Percentiles rank a stretch among this genome's conserved stretches.
These are phyloP conservation scores for Cymodocea nodosa DNA, from an alignment of 116 monocot genomes.

Conservation along the genomic window DNA sequence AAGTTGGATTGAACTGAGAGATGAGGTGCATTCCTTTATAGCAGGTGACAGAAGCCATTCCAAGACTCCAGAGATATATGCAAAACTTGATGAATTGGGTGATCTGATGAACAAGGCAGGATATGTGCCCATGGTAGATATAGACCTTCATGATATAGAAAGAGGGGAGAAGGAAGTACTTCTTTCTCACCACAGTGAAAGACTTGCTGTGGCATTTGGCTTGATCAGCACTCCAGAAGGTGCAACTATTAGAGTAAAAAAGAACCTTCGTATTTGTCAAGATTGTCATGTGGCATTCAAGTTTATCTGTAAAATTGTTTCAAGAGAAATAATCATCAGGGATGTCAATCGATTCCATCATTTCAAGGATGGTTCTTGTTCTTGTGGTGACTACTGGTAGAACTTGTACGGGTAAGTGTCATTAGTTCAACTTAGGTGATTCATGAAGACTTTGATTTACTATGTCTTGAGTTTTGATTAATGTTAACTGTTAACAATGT, in stretches of 20 bases:
- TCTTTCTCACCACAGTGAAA: slow-evolving; percentile 72
- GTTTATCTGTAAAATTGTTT: slow-evolving; percentile 56
- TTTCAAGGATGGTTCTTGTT: slow-evolving; percentile 70
- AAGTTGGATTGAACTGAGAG: slow-evolving; percentile 86
- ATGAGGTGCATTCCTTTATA: slow-evolving; percentile 59
- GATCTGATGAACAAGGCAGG: slow-evolving; percentile 62
- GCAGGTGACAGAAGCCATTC: slow-evolving; percentile 73
- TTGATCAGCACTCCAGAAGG: slow-evolving; percentile 63
- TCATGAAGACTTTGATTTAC: neutral
- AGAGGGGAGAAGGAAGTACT: slow-evolving; percentile 63
- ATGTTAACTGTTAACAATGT: neutral
- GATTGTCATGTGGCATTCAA: slow-evolving; percentile 78
- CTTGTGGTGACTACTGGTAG: slow-evolving; percentile 94
- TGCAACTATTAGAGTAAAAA: slow-evolving; percentile 67
- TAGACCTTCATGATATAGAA: slow-evolving; percentile 67
- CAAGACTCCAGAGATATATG: slow-evolving; percentile 49
- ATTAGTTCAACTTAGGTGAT: neutral
- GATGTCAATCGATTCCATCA: slow-evolving; percentile 87
- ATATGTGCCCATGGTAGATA: slow-evolving; percentile 67
- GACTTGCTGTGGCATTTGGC: slow-evolving; percentile 76
- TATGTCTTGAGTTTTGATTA: neutral
- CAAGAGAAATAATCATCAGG: slow-evolving; percentile 68
- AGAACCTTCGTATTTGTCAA: slow-evolving; percentile 74
- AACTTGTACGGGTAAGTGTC: neutral
- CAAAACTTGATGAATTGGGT: slow-evolving; percentile 65